Percentiles rank a stretch among this genome's conserved stretches.
phyloP scores from a whole-genome alignment of 2,329 filamentous ascomycete genomes.

The Pezicula radicicola region DNA sequence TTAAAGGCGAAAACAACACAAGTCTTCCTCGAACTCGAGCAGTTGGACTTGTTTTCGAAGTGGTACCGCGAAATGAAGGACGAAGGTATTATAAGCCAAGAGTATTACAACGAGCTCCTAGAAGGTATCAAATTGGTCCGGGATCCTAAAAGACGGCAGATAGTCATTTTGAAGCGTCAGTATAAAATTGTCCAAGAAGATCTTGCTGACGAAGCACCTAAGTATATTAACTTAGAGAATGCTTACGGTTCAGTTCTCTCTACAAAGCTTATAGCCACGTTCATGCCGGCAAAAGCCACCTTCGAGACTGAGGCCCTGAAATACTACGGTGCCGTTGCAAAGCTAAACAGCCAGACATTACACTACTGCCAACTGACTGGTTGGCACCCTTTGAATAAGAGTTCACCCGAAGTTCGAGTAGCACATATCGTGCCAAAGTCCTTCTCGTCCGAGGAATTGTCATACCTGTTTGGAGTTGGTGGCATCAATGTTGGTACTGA shows the following conservation, averaged over 20 bases:
- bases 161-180: constrained; percentile 7
- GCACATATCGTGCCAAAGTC: constrained; percentile 8
- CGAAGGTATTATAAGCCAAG: too few species aligned
- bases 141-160: too few species aligned
- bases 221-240: constrained; percentile 5
- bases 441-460: constrained; percentile 8
- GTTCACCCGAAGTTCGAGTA: background rate
- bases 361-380: constrained; percentile 6
- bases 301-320: constrained; percentile 5
- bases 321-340: constrained; percentile 2
- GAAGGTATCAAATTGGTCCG: too few species aligned
- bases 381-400: background rate
- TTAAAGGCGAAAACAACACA: too few species aligned
- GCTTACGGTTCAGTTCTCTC: constrained; percentile 9
- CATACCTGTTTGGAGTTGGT: constrained; percentile 11
- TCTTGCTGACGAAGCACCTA: constrained; percentile 6
- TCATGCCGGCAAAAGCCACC: constrained; percentile 1
- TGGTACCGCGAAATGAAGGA: too few species aligned
- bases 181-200: constrained; percentile 9
- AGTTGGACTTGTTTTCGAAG: too few species aligned
- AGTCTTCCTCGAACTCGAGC: too few species aligned
- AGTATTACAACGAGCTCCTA: too few species aligned
- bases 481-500: background rate
- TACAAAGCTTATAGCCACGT: constrained; percentile 8
- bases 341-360: too few species aligned